These are phyloP conservation scores for Nicotiana knightiana DNA, from an alignment of 257 asterid genomes.

Conservation along the genomic window DNA sequence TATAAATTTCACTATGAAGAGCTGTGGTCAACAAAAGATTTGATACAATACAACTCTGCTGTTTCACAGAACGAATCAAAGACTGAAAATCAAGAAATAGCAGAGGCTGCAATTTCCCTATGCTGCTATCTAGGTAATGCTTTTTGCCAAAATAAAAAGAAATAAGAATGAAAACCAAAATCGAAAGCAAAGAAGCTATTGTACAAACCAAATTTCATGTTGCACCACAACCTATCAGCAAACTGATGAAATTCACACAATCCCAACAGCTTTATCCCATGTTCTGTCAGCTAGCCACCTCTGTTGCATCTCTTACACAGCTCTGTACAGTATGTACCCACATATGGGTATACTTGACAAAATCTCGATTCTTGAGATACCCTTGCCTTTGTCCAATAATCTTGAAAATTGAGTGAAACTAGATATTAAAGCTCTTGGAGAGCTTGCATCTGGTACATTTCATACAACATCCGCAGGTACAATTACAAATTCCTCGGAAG, in stretches of 20 bases:
- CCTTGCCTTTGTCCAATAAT: neutral
- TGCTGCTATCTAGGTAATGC: conserved; percentile 2
- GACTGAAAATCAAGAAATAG: no score
- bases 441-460: conserved; percentile 9
- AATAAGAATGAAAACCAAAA: neutral
- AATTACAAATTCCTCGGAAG: conserved; percentile 17
- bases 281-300: neutral
- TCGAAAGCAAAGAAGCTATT: neutral
- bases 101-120: conserved; percentile 15
- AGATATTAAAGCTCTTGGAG: conserved; percentile 9
- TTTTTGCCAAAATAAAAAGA: conserved; percentile 3
- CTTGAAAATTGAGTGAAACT: conserved; percentile 2
- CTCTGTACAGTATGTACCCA: conserved; percentile 34
- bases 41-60: no score
- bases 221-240: conserved; percentile 15
- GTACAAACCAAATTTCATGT: conserved; percentile 12
- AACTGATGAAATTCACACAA: conserved; percentile 1
- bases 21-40: no score
- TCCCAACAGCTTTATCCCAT: conserved; percentile 9
- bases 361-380: neutral
- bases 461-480: conserved; percentile 11
- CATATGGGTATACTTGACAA: conserved; percentile 13
- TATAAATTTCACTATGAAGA: no score
- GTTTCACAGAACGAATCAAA: no score
- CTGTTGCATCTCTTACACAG: conserved; percentile 7